Evolutionary conservation across 345 rosid genomes (phyloP), one percentile per base, ranked within the genome.

Genomic region (Schrenkiella parvula): DNA sequence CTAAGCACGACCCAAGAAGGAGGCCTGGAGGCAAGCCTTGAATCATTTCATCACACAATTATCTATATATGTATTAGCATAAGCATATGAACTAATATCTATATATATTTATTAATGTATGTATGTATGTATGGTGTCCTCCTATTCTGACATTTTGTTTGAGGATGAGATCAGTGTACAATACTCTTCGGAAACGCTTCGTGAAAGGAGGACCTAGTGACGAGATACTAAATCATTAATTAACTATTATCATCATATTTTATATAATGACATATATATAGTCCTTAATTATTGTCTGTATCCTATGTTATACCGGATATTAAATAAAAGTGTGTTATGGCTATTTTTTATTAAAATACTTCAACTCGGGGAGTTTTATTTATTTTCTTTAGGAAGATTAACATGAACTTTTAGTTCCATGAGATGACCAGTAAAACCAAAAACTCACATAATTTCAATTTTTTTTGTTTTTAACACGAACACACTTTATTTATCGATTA

Each of bases 1-100:
- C 76, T 17, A 90, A 59, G 70, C 96, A 90, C 44, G 89, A 85
- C 26, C 96, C 96, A 3, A 82, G 74, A 59, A 82, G 60, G 63
- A 82, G 68, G 78, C 76, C 84, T 9, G 81, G 80, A 37, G 75
- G 75, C 71, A 76, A 65, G 46, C 68, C 82, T 48, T 82, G 74
- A 82, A 23, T 21, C 11, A 43, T 37, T 37, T 53, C 44, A n/a
- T 42, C 23, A 47, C 64, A 38, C n/a, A 12, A 65, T 22, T 17
- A 9, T 14, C 13, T 57, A 14, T 35, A 44, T 18, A 18, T 18
- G 19, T 56, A 34, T 29, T 54, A 29, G 39, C 39, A 41, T 43
- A 64, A 73, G 66, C 41, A 43, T 11, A 35, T 59, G 29, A 39
- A 60, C 44, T 32, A 41, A 10, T 28, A 35, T 39, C 21, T 28